Conservation (phyloP, 1,284 basidiomycete genomes). For the Ganoderma lucidum region DNA sequence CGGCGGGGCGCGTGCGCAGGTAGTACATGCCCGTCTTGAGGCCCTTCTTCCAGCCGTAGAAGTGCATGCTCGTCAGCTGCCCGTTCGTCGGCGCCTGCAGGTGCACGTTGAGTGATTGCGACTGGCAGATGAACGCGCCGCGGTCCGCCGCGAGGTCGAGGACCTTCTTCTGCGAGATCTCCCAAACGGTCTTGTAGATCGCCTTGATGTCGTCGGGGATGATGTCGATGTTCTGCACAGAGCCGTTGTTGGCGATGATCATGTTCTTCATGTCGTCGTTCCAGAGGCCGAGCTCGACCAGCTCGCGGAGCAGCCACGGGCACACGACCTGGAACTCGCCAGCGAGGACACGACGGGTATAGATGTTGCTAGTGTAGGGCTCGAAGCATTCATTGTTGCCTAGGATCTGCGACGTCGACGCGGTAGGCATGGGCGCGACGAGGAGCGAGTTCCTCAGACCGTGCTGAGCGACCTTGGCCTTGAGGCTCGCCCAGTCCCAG, state of each 20-base stretch:
- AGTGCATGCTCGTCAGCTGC: slow-evolving; percentile 99
- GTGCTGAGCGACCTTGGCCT: slow-evolving; percentile 87
- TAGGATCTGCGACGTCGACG: slow-evolving; percentile 97
- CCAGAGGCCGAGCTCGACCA: slow-evolving; percentile 97
- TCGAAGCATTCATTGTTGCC: slow-evolving; percentile 99
- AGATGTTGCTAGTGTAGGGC: slow-evolving; percentile 98
- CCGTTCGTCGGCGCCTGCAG: slow-evolving; percentile 91
- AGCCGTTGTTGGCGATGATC: slow-evolving; percentile 98
- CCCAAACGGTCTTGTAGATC: slow-evolving; percentile 99
- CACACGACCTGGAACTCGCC: slow-evolving; percentile 99
- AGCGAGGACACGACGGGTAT: slow-evolving; percentile 98
- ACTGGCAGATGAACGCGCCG: slow-evolving; percentile 98
- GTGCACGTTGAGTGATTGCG: slow-evolving; percentile 92
- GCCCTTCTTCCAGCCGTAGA: slow-evolving; percentile 99
- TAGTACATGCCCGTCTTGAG: slow-evolving; percentile 99
- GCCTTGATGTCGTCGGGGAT: slow-evolving; percentile 94
- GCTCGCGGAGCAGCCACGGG: slow-evolving; percentile 97
- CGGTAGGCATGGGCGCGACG: slow-evolving; percentile 97
- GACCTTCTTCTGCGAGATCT: slow-evolving; percentile 98
- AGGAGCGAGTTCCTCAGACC: slow-evolving; percentile 97
- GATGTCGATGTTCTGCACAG: slow-evolving; percentile 88
- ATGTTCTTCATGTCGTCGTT: slow-evolving; percentile 99
- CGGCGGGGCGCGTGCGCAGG: slow-evolving; percentile 93
- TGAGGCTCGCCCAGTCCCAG: slow-evolving; percentile 95
- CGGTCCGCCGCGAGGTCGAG: slow-evolving; percentile 98